A percentile compares a stretch with the other conserved stretches of the same genome.
Conservation (phyloP, 441 rosid genomes). For the Theobroma grandiflorum region DNA sequence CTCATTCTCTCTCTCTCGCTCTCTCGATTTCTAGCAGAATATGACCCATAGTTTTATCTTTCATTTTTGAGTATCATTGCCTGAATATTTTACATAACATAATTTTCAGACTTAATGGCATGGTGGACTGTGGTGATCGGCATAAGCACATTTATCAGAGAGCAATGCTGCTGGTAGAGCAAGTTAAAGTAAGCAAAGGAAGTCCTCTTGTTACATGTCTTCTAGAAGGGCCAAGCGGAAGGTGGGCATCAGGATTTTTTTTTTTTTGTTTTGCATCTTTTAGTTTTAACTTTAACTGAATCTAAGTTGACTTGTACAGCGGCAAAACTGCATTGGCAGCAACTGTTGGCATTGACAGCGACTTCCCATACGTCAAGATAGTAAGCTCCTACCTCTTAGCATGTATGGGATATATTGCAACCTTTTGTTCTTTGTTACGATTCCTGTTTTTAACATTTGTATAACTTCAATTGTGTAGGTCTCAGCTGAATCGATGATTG, state of each 20-base stretch:
- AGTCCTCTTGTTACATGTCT: constrained; percentile 96
- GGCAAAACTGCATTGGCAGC: constrained; percentile 98
- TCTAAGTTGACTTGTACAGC: constrained; percentile 52
- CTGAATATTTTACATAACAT: constrained; percentile 32
- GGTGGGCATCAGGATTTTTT: constrained; percentile 48
- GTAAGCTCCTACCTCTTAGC: constrained; percentile 53
- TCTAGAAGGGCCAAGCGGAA: constrained; percentile 92
- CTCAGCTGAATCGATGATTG: constrained; percentile 96
- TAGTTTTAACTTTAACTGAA: constrained; percentile 31
- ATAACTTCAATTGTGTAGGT: constrained; percentile 51
- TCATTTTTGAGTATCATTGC: not conserved
- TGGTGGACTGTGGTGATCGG: constrained; percentile 85
- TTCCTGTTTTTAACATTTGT: constrained; percentile 26
- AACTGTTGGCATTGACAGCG: constrained; percentile 92
- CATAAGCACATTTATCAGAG: constrained; percentile 85
- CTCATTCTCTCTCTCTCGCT: not conserved
- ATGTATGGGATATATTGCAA: constrained; percentile 11
- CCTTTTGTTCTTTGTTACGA: constrained; percentile 4
- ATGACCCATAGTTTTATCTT: not conserved
- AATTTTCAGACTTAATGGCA: constrained; percentile 78
- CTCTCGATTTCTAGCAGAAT: not conserved
- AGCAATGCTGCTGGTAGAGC: constrained; percentile 90
- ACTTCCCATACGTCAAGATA: constrained; percentile 96
- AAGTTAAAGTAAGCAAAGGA: constrained; percentile 96
- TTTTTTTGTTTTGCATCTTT: constrained; percentile 14